Evolutionary conservation across 192 early-diverging fungal species (phyloP).

Genomic region (Gorgonomyces haynaldii): DNA sequence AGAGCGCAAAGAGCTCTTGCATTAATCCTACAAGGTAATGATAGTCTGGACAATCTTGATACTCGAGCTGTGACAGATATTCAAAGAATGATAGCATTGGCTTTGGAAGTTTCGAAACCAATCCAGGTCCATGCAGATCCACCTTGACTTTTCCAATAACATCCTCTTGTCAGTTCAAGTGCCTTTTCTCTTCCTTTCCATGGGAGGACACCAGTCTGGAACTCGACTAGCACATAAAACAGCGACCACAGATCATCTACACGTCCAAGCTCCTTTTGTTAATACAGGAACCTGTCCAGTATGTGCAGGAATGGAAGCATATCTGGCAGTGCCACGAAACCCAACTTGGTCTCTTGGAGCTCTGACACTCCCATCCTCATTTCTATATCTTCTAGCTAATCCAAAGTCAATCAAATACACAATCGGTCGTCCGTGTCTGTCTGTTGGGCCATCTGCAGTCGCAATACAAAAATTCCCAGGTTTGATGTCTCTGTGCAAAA

Average conservation of each 20-base stretch:
- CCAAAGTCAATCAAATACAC: slow-evolving; percentile 48
- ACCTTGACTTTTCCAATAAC: slow-evolving; percentile 30
- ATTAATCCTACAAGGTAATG: slow-evolving; percentile 10
- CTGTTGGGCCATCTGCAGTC: not conserved
- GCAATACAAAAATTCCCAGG: slow-evolving; percentile 33
- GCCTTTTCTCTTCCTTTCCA: slow-evolving; percentile 50
- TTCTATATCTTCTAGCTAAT: slow-evolving; percentile 25
- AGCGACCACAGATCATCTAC: slow-evolving; percentile 49
- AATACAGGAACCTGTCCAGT: slow-evolving; percentile 14
- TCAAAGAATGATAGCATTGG: slow-evolving; percentile 13
- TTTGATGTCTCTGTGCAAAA: slow-evolving; percentile 48
- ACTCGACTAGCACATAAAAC: slow-evolving; percentile 44
- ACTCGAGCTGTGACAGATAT: slow-evolving; percentile 21
- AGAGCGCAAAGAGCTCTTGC: slow-evolving; percentile 11
- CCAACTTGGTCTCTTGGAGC: slow-evolving; percentile 38
- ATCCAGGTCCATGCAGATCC: slow-evolving; percentile 7
- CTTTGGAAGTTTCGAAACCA: slow-evolving; percentile 15
- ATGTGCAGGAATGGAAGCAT: slow-evolving; percentile 41
- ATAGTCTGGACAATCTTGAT: slow-evolving; percentile 25
- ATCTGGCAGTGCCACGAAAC: slow-evolving; percentile 45
- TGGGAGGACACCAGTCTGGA: slow-evolving; percentile 33
- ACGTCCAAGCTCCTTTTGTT: slow-evolving; percentile 31
- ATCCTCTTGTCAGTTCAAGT: slow-evolving; percentile 7
- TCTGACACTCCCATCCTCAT: slow-evolving; percentile 15
- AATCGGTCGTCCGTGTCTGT: slow-evolving; percentile 3